Base-by-base conservation (phyloP, 805 yeast species). In the Kodamaea restingae region DNA sequence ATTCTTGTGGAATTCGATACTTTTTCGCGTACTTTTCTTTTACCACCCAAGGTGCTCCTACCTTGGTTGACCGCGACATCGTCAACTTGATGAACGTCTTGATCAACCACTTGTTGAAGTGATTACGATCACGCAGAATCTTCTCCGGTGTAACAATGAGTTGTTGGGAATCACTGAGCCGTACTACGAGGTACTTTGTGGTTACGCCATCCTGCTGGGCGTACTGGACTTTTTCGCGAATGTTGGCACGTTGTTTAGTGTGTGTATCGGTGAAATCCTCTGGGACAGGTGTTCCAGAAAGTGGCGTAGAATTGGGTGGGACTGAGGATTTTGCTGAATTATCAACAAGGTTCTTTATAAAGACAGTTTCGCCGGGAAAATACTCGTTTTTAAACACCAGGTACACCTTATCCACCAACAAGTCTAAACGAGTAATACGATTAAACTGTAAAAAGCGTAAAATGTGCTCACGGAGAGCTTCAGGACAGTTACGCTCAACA, bases 1-100 rank as follows among this genome's bases (percentile, higher is more conserved):
- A 74, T 28, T 71, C 80, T 12, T 70, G 66, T 8, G 82, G 74
- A 14, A 87, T 84, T 47, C 85, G 65, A 56, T 81, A 87, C 50
- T 73, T 73, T 40, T 69, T 70, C 0, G 93, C 93, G 58, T 77
- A 87, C 48, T 81, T 80, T 18, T 77, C 79, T 55, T 82, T 84
- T 11, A 93, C 93, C 15, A 91, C 80, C 98, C 98, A 93, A 2
- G 98, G 98, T 2, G 97, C 91, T 3, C 98, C 97, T 31, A 81
- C 70, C 70, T 84, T 86, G 39, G 82, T 74, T 1, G 90, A 85
- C 40, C 95, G 77, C 6, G 84, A 71, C 56, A 87, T 73, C 32
- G 87, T 75, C 56, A 85, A 73, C 61, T 90, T 85, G 56, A 90
- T 73, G 56, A 93, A 81, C n/a, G 96, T 82, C 58, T 90, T 84